Base-by-base conservation (phyloP, 2,329 filamentous ascomycete species). In the Penicillium sp. region DNA sequence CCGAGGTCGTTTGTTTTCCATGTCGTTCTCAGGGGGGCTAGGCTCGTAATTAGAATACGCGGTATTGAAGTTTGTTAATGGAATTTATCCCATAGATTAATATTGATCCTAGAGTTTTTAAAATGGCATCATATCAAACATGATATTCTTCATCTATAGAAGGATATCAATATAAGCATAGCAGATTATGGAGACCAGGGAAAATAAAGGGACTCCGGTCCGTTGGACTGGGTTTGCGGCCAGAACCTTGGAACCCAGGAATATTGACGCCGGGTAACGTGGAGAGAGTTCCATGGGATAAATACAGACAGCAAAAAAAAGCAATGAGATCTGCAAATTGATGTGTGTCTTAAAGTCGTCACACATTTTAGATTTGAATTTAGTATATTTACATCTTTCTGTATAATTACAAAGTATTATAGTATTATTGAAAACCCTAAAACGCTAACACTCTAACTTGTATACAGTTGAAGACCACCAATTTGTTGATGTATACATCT, bases 141-240 rank as follows among this genome's bases (percentile, higher is more conserved):
- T 7, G 1, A 8, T 21, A 6, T 33, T 46, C 19, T 15, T 33
- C 11, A 23, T 34, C 13, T n/a, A 34, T 25, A 13, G 4, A 31
- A 21, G 29, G 6, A 27, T 19, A 11, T 29, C 3, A 44, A 36
- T 23, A 38, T 34, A 50, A 51, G 53, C 31, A 51, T 53, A 39
- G 21, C 21, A 33, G 8, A 31, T 47, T 40, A 53, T 57, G 39
- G 58, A 53, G 43, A 47, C 43, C 27, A 38, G n/a, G 53, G 47
- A 44, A 55, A 56, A 57, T 46, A 60, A 61, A 47, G 55, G 29
- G 46, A 57, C 52, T 48, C 63, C 63, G 63, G 51, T 64, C 65
- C 65, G 64, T 58, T 61, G 65, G 65, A 57, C 64, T 66, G 65
- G 65, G 62, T 47, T 59, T 59, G 47, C 48, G 48, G 36, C 49